phyloP scores from a whole-genome alignment of 192 early-diverging fungal genomes.

The Mortierella antarctica region DNA sequence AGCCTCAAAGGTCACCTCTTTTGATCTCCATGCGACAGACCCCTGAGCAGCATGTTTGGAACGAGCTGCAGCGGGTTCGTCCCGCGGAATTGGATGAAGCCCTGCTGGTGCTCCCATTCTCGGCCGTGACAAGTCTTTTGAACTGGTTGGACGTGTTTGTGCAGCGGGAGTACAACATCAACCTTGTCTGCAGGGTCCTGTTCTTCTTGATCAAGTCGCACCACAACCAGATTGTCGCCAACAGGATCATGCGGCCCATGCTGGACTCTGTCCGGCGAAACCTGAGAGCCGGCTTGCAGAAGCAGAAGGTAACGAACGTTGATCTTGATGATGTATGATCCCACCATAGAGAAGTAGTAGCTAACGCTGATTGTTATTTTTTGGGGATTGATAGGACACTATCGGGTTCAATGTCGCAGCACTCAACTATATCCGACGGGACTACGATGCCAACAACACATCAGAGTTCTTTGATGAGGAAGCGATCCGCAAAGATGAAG shows the following conservation, averaged over 20 bases:
- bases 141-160: slow-evolving; percentile 85
- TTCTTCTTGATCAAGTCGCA: slow-evolving; percentile 88
- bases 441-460: slow-evolving; percentile 79
- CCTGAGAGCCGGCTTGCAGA: slow-evolving; percentile 69
- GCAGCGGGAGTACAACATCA: slow-evolving; percentile 82
- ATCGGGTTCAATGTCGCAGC: slow-evolving; percentile 94
- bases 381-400: slow-evolving; percentile 60
- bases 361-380: neutral
- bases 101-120: slow-evolving; percentile 88
- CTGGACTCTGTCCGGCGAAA: slow-evolving; percentile 78
- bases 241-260: slow-evolving; percentile 79
- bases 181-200: slow-evolving; percentile 83
- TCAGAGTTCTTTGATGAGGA: slow-evolving; percentile 80
- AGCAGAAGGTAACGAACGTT: slow-evolving; percentile 63
- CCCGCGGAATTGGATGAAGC: slow-evolving; percentile 91
- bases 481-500: slow-evolving; percentile 57
- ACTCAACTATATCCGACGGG: slow-evolving; percentile 77
- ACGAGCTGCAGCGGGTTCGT: slow-evolving; percentile 80
- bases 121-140: slow-evolving; percentile 81
- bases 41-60: slow-evolving; percentile 83
- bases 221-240: slow-evolving; percentile 89
- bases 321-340: neutral
- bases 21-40: slow-evolving; percentile 53
- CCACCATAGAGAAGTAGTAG: neutral
- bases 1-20: slow-evolving; percentile 50